A percentile compares a stretch with the other conserved stretches of the same genome.
These are phyloP conservation scores for Cardiospermum halicacabum DNA, from an alignment of 345 rosid genomes.

Conservation along the genomic window DNA sequence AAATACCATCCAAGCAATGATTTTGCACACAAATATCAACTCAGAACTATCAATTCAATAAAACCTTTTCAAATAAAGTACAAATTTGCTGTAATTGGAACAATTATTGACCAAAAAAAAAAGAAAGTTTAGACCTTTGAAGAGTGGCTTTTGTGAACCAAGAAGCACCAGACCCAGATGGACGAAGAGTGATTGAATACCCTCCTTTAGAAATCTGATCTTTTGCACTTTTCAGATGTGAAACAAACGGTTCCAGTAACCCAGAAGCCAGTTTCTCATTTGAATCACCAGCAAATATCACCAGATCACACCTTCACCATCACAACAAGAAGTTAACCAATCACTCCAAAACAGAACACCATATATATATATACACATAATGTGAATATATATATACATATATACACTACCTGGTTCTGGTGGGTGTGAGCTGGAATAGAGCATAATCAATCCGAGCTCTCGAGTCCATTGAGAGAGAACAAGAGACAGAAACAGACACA, in stretches of 20 bases:
- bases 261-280: conserved; percentile 93
- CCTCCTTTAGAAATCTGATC: conserved; percentile 95
- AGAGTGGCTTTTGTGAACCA: conserved; percentile 96
- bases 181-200: conserved; percentile 76
- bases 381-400: background rate
- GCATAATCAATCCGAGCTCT: conserved; percentile 74
- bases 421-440: conserved; percentile 95
- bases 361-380: conserved; percentile 3
- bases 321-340: background rate
- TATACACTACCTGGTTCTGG: conserved; percentile 77
- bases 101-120: background rate
- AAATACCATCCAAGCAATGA: background rate
- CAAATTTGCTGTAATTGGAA: background rate
- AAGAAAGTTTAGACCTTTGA: conserved; percentile 47
- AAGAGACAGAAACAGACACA: conserved; percentile 3
- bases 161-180: conserved; percentile 37
- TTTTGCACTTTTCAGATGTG: conserved; percentile 66
- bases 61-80: background rate
- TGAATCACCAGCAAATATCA: conserved; percentile 61
- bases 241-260: conserved; percentile 74
- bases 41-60: background rate
- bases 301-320: conserved; percentile 75
- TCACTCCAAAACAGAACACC: too few relatives aligned
- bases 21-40: background rate
- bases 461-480: conserved; percentile 56